Percentiles rank a stretch among this genome's conserved stretches.
These are phyloP conservation scores for Pistacia atlantica DNA, from an alignment of 345 rosid genomes.

Conservation along the genomic window DNA sequence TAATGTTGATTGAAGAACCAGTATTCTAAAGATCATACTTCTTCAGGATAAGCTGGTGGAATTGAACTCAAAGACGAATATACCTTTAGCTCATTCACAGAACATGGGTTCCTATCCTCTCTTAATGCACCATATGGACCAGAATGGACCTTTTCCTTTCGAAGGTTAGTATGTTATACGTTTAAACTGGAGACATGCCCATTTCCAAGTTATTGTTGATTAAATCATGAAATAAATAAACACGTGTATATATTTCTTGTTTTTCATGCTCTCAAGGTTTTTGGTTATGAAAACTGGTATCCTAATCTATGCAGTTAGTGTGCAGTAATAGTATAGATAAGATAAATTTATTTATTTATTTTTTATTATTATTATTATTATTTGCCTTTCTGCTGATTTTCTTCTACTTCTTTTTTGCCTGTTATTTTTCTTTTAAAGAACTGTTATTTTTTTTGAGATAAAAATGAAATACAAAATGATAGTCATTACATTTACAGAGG, in stretches of 20 bases:
- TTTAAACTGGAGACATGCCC: neutral
- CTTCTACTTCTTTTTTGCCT: no score
- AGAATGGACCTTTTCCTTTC: slow-evolving; percentile 39
- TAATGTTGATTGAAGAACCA: slow-evolving; percentile 45
- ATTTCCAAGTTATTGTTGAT: neutral
- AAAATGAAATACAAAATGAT: neutral
- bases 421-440: neutral
- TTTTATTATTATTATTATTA: neutral
- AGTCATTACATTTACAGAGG: neutral
- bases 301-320: neutral
- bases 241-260: neutral
- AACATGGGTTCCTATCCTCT: slow-evolving; percentile 56
- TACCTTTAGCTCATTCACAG: slow-evolving; percentile 46
- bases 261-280: neutral
- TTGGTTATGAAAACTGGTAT: neutral
- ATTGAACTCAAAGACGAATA: slow-evolving; percentile 54
- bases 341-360: neutral
- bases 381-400: neutral
- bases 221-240: neutral
- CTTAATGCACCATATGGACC: slow-evolving; percentile 42
- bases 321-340: neutral
- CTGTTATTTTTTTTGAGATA: neutral
- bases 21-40: slow-evolving; percentile 50
- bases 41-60: slow-evolving; percentile 73
- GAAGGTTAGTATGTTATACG: slow-evolving; percentile 50